Evolutionary conservation across 495 filamentous ascomycete genomes (phyloP), one percentile per base, ranked within the genome.

Genomic region (Neurospora sp.): DNA sequence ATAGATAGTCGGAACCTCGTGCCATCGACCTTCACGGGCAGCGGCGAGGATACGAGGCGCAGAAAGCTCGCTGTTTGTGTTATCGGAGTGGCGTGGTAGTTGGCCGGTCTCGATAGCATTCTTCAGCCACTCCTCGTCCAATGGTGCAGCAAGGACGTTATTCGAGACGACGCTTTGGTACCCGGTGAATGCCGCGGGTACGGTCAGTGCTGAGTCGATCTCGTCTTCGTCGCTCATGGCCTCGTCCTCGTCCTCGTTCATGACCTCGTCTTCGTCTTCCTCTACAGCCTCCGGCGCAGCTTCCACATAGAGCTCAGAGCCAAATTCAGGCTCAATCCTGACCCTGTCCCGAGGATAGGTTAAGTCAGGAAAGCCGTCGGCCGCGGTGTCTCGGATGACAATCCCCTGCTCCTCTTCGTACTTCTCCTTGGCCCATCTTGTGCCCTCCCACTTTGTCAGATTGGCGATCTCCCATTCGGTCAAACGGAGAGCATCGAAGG

Each of bases 371-470:
- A 97, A 90, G 18, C 85, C 87, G 77, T 92, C 88, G 72, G 89
- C 89, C 1, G 94, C 93, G 4, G 94, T 97, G 80, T 97, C 94
- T 73, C 82, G 81, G 75, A 97, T 93, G 27, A 77, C 85, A 69
- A 91, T 85, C 4, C 90, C 89, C 76, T 93, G 89, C 78, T 97
- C 93, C 54, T 84, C 84, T 83, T 97, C 94, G 79, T 92, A 97
- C 16, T 91, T 88, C 79, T 95, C 90, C 73, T 93, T 91, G 39
- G 94, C 94, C 85, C 91, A 96, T 76, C 92, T 91, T 70, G 94
- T 97, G n/a, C 94, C 94, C 79, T 97, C 93, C 94, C 94, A 97
- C 77, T 92, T 92, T 74, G 94, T 97, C 73, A 97, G 83, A 14
- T 84, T 87, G 2, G 87, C 84, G 74, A 97, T 96, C 77, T 97